Base-by-base conservation (phyloP, 768 basidiomycete genomes). In the Leccinum sublutescens region DNA sequence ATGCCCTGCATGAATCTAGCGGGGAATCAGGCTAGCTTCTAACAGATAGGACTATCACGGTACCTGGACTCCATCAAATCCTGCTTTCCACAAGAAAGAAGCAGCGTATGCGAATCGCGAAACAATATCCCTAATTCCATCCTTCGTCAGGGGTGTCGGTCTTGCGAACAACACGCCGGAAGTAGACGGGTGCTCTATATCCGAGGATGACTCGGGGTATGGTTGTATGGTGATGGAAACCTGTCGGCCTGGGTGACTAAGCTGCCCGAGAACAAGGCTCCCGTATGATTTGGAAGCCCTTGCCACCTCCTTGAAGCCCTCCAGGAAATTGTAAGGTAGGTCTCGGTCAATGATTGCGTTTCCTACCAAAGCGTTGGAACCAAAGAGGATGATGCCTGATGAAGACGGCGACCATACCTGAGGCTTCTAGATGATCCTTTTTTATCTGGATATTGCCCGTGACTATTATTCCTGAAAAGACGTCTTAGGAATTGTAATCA, bases 61-160 rank as follows among this genome's bases (percentile, higher is more conserved):
- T 47, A 80, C 73, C 72, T 86, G 83, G 5, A 83, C 75, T 14
- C 87, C 89, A 60, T 91, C 88, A 61, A 90, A 90, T 0, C 85
- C 88, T 27, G 88, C 87, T 21, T 66, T 63, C 50, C 76, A 65
- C 10, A 86, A 75, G 11, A 84, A 84, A 27, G 74, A 74, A 4
- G 88, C 85, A 2, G 83, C 85, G 14, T 76, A 72, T 5, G 76
- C 81, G 63, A 81, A 88, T 11, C 80, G 70, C n/a, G 72, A 34
- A 21, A 81, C 68, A 57, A 82, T 81, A 56, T 85, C 80, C 45
- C 73, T 64, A 52, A 87, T 81, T 50, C 85, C 85, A 0, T 66
- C 68, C 0, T 68, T 70, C 0, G 80, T 82, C 36, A 86, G 68
- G 1, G 78, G 74, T 3, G 64, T 66, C 11, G 72, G 72, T 50